phyloP scores from a whole-genome alignment of 1,139 yeast genomes.

The Yamadazyma pseudoaaseri region DNA sequence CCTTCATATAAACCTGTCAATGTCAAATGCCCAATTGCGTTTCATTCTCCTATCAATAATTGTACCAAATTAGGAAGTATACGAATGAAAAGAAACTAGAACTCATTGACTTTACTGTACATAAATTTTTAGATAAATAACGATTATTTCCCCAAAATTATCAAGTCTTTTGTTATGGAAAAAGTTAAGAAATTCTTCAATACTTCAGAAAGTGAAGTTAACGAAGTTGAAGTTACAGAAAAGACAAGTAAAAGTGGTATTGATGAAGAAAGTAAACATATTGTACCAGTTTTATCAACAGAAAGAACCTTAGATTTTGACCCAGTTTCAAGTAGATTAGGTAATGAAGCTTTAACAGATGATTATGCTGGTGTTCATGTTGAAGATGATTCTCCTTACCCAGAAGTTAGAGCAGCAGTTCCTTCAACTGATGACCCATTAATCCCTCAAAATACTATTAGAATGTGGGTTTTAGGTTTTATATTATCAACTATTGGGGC shows the following conservation, averaged over 20 bases:
- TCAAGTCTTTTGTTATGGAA: too few relatives aligned
- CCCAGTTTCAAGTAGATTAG: constrained; percentile 31
- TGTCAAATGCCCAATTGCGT: too few relatives aligned
- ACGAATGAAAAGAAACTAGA: too few relatives aligned
- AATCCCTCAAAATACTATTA: constrained; percentile 57
- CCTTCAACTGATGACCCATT: constrained; percentile 58
- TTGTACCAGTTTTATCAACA: constrained; percentile 22
- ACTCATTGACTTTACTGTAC: too few relatives aligned
- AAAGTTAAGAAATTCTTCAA: too few relatives aligned
- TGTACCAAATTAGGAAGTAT: too few relatives aligned
- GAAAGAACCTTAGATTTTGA: constrained; percentile 36
- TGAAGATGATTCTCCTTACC: constrained; percentile 51
- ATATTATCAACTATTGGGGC: constrained; percentile 59
- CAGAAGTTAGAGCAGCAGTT: constrained; percentile 71
- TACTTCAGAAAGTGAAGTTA: too few relatives aligned
- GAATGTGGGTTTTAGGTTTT: constrained; percentile 59
- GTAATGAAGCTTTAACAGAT: constrained; percentile 28
- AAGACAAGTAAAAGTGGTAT: constrained; percentile 4
- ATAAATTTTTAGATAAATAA: too few relatives aligned
- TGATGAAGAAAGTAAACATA: constrained; percentile 21
- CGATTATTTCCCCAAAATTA: too few relatives aligned
- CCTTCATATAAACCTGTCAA: too few relatives aligned
- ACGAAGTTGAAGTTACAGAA: too few relatives aligned
- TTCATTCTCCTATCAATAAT: too few relatives aligned
- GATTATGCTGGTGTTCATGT: constrained; percentile 44